These are phyloP conservation scores for Phyllosticta citriasiana DNA, from an alignment of 2,329 filamentous ascomycete species.

Conservation along the genomic window DNA sequence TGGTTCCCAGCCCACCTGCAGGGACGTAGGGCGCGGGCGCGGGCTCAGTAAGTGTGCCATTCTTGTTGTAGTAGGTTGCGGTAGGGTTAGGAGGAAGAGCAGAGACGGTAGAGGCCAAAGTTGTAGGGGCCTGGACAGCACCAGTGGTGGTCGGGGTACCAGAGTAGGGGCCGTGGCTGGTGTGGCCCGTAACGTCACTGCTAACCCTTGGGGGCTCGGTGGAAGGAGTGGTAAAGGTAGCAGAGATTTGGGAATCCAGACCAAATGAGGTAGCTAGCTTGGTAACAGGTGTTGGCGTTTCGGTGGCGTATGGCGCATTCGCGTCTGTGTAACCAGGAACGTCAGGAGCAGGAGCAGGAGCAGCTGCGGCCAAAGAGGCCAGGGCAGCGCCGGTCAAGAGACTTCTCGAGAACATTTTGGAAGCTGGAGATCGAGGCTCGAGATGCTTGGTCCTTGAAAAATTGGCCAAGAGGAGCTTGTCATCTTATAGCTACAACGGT, in stretches of 20 bases:
- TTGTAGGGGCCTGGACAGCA: slow-evolving; percentile 47
- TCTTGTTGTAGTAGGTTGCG: slow-evolving; percentile 59
- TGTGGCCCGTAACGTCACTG: slow-evolving; percentile 45
- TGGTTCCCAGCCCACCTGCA: slow-evolving; percentile 61
- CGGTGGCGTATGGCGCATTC: slow-evolving; percentile 31
- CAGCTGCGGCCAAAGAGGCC: slow-evolving; percentile 25
- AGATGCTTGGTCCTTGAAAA: neutral
- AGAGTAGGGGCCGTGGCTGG: slow-evolving; percentile 58
- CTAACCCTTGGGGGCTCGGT: slow-evolving; percentile 37
- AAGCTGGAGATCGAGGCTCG: neutral
- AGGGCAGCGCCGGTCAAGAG: slow-evolving; percentile 16
- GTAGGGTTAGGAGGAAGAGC: slow-evolving; percentile 48
- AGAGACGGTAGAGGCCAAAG: slow-evolving; percentile 49
- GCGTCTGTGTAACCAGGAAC: slow-evolving; percentile 37
- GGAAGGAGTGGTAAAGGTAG: slow-evolving; percentile 20
- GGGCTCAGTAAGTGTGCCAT: slow-evolving; percentile 57
- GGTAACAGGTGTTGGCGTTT: slow-evolving; percentile 17
- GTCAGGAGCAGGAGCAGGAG: slow-evolving; percentile 30
- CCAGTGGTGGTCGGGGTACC: slow-evolving; percentile 61
- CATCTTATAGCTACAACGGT: neutral
- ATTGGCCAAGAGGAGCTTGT: neutral
- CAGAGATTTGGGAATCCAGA: slow-evolving; percentile 31
- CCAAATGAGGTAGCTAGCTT: slow-evolving; percentile 33
- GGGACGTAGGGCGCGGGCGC: slow-evolving; percentile 65
- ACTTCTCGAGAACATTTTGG: slow-evolving; percentile 29